Conservation (phyloP, 176 grass and related monocot genomes). For the Tillandsia leiboldiana region DNA sequence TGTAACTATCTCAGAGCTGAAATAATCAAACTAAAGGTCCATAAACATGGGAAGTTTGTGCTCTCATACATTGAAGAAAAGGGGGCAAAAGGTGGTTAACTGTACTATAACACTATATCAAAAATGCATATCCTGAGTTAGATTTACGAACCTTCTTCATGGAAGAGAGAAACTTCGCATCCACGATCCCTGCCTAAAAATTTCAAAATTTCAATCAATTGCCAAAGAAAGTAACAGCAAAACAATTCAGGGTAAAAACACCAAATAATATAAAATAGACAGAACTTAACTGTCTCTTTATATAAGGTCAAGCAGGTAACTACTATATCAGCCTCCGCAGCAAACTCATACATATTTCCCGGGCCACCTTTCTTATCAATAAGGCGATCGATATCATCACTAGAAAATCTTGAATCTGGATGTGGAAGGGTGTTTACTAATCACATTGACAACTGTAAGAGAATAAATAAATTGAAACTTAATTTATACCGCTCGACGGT, state of each 20-base stretch:
- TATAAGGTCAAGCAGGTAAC: conserved; percentile 67
- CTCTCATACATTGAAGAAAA: neutral
- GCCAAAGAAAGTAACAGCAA: neutral
- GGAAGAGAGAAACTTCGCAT: conserved; percentile 62
- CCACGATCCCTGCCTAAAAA: conserved; percentile 55
- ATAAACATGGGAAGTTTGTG: neutral
- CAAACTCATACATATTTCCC: conserved; percentile 61
- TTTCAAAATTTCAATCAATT: conserved; percentile 25
- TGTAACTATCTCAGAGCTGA: neutral
- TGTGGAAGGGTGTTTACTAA: neutral
- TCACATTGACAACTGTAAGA: neutral
- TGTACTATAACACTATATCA: neutral
- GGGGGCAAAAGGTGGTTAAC: neutral
- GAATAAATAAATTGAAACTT: conserved; percentile 6
- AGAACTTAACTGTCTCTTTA: conserved; percentile 53
- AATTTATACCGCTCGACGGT: conserved; percentile 33
- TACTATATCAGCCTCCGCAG: conserved; percentile 73
- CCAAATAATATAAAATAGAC: conserved; percentile 2
- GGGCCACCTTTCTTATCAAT: conserved; percentile 73
- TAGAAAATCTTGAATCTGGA: conserved; percentile 19
- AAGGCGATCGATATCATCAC: conserved; percentile 43
- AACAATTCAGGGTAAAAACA: conserved; percentile 9
- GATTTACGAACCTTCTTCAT: conserved; percentile 66
- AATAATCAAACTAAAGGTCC: neutral
- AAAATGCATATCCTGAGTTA: conserved; percentile 11